Evolutionary conservation across 1,139 yeast species (phyloP).

Genomic region (Lodderomyces beijingensis): DNA sequence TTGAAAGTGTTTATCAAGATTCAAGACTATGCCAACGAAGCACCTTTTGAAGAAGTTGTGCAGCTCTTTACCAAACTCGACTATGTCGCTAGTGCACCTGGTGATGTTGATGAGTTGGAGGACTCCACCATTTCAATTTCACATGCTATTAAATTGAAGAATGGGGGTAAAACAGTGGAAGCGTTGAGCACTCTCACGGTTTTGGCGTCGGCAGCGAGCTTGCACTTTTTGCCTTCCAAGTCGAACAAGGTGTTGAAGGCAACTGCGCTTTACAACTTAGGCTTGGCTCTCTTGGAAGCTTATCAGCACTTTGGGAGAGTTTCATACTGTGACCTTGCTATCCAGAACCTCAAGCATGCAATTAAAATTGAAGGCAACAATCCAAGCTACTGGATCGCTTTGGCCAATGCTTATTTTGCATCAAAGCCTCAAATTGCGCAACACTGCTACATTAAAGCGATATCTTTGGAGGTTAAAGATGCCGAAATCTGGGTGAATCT

Average conservation of each 20-base stretch:
- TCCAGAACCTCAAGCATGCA: conserved; percentile 58
- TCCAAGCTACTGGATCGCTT: conserved; percentile 72
- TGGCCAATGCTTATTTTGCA: conserved; percentile 66
- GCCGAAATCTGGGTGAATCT: conserved; percentile 75
- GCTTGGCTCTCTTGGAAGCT: conserved; percentile 56
- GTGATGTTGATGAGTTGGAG: not conserved
- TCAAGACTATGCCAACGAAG: conserved; percentile 35
- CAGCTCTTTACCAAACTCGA: conserved; percentile 24
- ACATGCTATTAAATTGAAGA: not conserved
- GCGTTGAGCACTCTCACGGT: conserved; percentile 23
- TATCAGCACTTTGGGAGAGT: conserved; percentile 26
- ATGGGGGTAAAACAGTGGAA: conserved; percentile 12
- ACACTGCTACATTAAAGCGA: conserved; percentile 86
- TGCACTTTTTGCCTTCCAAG: conserved; percentile 26
- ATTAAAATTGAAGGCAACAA: conserved; percentile 68
- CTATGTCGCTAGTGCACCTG: not conserved
- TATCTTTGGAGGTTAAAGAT: conserved; percentile 64
- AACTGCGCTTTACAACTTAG: conserved; percentile 64
- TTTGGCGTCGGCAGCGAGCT: conserved; percentile 27
- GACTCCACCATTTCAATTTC: not conserved
- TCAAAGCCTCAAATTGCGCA: conserved; percentile 73
- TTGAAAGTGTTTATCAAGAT: conserved; percentile 42
- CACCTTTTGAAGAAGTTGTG: conserved; percentile 42
- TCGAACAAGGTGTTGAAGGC: conserved; percentile 52
- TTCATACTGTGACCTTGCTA: conserved; percentile 42